phyloP scores from a whole-genome alignment of 2,329 filamentous ascomycete species.

The Fusarium sp. region DNA sequence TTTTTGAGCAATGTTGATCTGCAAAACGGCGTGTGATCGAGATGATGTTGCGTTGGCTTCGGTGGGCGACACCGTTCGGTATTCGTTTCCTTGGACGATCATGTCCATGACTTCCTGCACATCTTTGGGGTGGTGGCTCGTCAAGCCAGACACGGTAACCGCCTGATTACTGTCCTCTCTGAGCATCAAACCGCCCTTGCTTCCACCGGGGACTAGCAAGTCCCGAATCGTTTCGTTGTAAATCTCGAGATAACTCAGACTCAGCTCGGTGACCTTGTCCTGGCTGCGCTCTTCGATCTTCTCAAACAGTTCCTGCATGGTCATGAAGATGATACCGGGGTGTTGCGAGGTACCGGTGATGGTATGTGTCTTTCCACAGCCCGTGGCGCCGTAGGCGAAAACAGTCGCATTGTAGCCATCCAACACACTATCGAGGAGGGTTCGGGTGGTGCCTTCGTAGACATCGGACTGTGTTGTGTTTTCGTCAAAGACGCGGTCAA shows the following conservation, averaged over 20 bases:
- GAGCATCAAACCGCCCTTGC: conserved; percentile 87
- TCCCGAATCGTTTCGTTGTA: conserved; percentile 99
- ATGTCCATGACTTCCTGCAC: conserved; percentile 99
- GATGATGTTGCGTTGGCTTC: conserved; percentile 98
- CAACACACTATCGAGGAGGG: conserved; percentile 91
- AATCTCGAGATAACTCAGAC: conserved; percentile 95
- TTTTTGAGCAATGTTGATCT: conserved; percentile 95
- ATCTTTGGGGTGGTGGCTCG: conserved; percentile 89
- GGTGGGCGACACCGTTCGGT: conserved; percentile 94
- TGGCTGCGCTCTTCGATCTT: conserved; percentile 87
- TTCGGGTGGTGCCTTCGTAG: conserved; percentile 91
- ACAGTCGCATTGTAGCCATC: conserved; percentile 99
- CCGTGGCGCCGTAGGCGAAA: conserved; percentile 97
- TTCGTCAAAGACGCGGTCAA: conserved; percentile 97
- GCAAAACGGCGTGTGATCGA: conserved; percentile 93
- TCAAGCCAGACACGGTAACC: conserved; percentile 89
- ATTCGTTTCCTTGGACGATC: conserved; percentile 94
- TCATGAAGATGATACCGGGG: conserved; percentile 97
- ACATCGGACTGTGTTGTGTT: conserved; percentile 92
- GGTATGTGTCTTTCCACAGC: conserved; percentile 98
- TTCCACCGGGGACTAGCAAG: conserved; percentile 84
- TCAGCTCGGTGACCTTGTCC: conserved; percentile 90
- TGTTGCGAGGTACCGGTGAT: conserved; percentile 93
- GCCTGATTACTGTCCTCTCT: conserved; percentile 94
- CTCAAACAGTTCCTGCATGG: conserved; percentile 99